Evolutionary conservation across 345 rosid genomes (phyloP), one percentile per base, ranked within the genome.

Genomic region (Acer saccharum): DNA sequence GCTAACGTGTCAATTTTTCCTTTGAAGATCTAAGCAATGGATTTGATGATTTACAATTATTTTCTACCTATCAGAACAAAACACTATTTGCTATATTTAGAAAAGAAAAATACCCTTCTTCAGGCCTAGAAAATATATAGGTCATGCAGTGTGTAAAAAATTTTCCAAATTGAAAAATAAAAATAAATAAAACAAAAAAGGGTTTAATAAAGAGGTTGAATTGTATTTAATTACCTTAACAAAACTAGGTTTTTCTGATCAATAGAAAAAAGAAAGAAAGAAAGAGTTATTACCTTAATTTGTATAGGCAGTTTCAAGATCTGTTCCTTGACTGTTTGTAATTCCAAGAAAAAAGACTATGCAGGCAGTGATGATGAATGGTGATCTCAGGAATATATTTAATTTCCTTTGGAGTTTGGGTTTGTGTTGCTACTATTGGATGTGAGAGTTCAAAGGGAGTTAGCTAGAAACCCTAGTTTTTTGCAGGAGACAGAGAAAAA

Each of bases 391-490:
- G 12, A 29, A 62, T 35, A 35, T 4, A 35, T 46, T 52, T n/a
- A n/a, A n/a, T n/a, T 4, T 60, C 35, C 32, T 57, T 63, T 35
- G 32, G 32, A 29, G 32, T 29, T 29, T 29, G 23, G 18, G 43
- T 68, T 68, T 54, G 54, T 23, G 41, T 50, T n/a, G 39, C 39
- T 4, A 54, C 50, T 39, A 27, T 69, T 11, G 72, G 76, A 50
- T 73, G 75, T 74, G 70, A 84, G 81, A 79, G 79, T 73, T 65
- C 11, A 46, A 64, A 18, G 63, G 63, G 55, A 46, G 8, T 18
- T 63, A 35, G 39, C 39, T 35, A 64, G 69, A 83, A 83, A 79
- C 86, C 88, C 86, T 80, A 83, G 70, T 25, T 64, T 55, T 76
- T 35, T 35, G 85, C 77, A 78, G 82, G 78, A 74, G 69, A 73